Conservation (phyloP, 352 stramenopile genomes). For the Phytophthora megakarya region DNA sequence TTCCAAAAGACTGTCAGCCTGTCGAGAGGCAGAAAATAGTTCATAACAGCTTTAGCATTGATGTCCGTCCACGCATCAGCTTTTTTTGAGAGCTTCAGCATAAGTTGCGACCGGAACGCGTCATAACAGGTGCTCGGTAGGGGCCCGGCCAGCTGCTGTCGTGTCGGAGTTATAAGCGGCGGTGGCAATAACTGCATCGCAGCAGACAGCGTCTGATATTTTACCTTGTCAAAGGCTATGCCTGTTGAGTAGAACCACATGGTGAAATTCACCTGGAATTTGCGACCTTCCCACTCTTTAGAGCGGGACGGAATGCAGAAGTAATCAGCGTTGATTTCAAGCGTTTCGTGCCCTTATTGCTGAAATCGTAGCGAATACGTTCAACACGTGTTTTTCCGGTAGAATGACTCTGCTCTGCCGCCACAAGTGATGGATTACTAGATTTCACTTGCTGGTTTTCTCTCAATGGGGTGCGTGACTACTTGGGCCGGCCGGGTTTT, state of each 20-base stretch:
- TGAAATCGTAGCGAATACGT: slow-evolving; percentile 3
- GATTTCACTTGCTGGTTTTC: no score
- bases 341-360: slow-evolving; percentile 6
- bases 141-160: not conserved
- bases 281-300: not conserved
- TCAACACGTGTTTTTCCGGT: slow-evolving; percentile 17
- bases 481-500: no score
- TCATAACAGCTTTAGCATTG: slow-evolving; percentile 9
- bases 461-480: no score
- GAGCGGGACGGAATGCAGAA: not conserved
- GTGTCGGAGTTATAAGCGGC: no score
- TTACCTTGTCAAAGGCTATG: slow-evolving; percentile 18
- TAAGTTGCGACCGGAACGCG: not conserved
- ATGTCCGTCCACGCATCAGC: slow-evolving; percentile 11
- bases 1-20: not conserved
- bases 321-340: slow-evolving; percentile 7
- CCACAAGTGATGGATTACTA: no score
- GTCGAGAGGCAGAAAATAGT: slow-evolving; percentile 7
- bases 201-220: not conserved
- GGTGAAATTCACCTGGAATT: slow-evolving; percentile 5
- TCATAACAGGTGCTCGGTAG: not conserved
- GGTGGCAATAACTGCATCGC: not conserved
- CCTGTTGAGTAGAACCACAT: slow-evolving; percentile 14
- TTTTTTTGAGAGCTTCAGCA: not conserved
- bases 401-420: no score